Conservation (phyloP, 2,329 filamentous ascomycete species). For the Akanthomyces muscarius region DNA sequence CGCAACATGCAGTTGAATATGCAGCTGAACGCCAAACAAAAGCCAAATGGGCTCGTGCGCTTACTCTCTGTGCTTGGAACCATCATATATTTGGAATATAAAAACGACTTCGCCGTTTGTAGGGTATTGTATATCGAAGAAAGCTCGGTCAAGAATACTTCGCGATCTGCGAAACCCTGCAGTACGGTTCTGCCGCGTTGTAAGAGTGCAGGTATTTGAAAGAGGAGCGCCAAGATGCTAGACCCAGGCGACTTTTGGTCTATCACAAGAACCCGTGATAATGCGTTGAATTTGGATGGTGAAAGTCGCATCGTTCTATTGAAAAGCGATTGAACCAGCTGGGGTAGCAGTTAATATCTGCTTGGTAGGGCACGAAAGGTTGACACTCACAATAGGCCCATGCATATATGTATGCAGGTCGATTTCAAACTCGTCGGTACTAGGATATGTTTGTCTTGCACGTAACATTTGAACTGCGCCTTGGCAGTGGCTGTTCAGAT, state of each 20-base stretch:
- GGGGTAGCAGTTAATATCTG: not conserved
- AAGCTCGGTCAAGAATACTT: not conserved
- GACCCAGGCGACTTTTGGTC: not conserved
- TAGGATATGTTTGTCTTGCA: not conserved
- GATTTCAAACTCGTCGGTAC: not conserved
- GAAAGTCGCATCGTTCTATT: slow-evolving; percentile 11
- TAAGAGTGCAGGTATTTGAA: slow-evolving; percentile 5
- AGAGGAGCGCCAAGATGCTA: not conserved
- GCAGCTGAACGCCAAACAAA: slow-evolving; percentile 9
- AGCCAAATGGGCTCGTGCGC: not conserved
- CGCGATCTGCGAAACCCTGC: not conserved
- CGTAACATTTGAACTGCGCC: slow-evolving; percentile 9
- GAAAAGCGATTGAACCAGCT: slow-evolving; percentile 13
- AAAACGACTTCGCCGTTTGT: not conserved
- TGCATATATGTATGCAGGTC: not conserved
- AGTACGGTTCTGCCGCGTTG: not conserved
- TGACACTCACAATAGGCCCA: slow-evolving; percentile 1
- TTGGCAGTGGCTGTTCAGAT: slow-evolving; percentile 14
- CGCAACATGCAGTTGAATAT: slow-evolving; percentile 13
- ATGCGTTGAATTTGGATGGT: not conserved
- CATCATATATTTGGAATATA: slow-evolving; percentile 5
- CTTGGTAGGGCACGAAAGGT: too few species aligned
- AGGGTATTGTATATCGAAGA: not conserved
- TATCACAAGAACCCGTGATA: not conserved
- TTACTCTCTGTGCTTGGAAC: not conserved